Evolutionary conservation across 2,329 filamentous ascomycete genomes (phyloP), one percentile per base, ranked within the genome.

Genomic region (Alternaria rosae): DNA sequence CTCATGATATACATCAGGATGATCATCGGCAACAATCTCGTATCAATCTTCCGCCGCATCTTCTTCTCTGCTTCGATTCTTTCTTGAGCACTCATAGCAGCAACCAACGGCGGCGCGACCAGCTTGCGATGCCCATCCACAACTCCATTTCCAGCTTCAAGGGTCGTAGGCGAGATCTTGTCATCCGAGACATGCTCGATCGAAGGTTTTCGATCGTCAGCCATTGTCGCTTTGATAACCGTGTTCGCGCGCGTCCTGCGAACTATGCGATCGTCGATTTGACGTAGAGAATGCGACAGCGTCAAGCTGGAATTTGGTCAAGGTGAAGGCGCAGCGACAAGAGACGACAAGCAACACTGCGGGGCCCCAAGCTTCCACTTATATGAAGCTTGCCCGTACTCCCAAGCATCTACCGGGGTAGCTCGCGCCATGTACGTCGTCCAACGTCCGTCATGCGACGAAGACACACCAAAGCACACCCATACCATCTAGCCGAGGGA

Each of bases 1-100:
- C 93, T 92, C 81, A 91, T 77, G 75, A 93, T 91, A 72, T 92
- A 93, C 81, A 93, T 91, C 66, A 92, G 76, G 50, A 93, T 87
- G 59, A 93, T 82, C 79, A 89, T 88, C 0, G 90, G 90, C 69
- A 92, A 81, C 76, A 93, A 62, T 54, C 90, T 85, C 20, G 85
- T 70, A 73, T 93, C 91, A 57, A 93, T 88, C 80, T 92, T 93
- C 68, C 88, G 85, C 76, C 88, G 85, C 70, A 94, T 80, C 35
- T 82, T 84, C 60, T 79, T 82, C 74, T 92, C 89, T 1, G 87
- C 80, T 13, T 74, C 72, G 1, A 74, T 72, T 12, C 88, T 85
- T 61, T 87, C 84, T 42, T 84, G 85, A 1, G 81, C 79, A 3
- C 83, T 82, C 70, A 89, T 79, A 48, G 82, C 73, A 9, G 70